phyloP scores from a whole-genome alignment of 352 stramenopile species.

The Pseudoperonospora humuli region DNA sequence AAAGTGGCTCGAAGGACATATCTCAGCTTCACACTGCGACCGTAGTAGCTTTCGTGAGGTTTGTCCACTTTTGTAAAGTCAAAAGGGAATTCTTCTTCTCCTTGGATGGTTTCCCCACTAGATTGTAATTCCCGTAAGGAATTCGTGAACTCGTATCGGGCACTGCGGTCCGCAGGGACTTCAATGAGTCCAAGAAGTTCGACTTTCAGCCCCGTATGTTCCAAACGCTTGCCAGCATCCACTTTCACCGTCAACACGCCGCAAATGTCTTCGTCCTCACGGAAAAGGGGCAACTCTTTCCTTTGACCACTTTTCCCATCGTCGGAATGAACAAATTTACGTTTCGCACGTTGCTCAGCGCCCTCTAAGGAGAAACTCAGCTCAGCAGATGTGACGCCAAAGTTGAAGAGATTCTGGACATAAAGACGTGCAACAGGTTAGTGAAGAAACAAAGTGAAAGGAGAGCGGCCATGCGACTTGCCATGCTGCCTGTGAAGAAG shows the following conservation, averaged over 20 bases:
- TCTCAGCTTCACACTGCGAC: conserved; percentile 91
- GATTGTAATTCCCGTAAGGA: conserved; percentile 87
- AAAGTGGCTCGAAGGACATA: conserved; percentile 95
- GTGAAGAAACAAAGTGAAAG: no score
- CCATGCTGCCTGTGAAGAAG: no score
- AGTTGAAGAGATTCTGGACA: conserved; percentile 60
- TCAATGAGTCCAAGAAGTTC: conserved; percentile 94
- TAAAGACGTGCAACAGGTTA: no score
- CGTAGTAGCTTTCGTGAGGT: conserved; percentile 95
- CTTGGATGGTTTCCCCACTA: conserved; percentile 53
- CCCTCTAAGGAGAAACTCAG: conserved; percentile 34
- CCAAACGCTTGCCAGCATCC: conserved; percentile 86
- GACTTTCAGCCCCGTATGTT: conserved; percentile 94
- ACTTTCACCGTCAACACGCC: conserved; percentile 68
- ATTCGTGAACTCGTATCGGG: conserved; percentile 89
- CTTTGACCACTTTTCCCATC: conserved; percentile 22
- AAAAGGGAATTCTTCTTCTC: conserved; percentile 79
- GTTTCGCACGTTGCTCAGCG: conserved; percentile 17
- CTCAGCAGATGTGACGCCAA: conserved; percentile 34
- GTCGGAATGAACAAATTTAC: conserved; percentile 13
- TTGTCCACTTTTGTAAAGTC: conserved; percentile 93
- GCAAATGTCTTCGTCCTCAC: conserved; percentile 44
- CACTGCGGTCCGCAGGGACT: conserved; percentile 67
- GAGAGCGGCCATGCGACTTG: no score
- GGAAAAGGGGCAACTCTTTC: conserved; percentile 45